A percentile compares a stretch with the other conserved stretches of the same genome.
phyloP scores from a whole-genome alignment of 2,329 filamentous ascomycete genomes.

The Fusarium buxicola region DNA sequence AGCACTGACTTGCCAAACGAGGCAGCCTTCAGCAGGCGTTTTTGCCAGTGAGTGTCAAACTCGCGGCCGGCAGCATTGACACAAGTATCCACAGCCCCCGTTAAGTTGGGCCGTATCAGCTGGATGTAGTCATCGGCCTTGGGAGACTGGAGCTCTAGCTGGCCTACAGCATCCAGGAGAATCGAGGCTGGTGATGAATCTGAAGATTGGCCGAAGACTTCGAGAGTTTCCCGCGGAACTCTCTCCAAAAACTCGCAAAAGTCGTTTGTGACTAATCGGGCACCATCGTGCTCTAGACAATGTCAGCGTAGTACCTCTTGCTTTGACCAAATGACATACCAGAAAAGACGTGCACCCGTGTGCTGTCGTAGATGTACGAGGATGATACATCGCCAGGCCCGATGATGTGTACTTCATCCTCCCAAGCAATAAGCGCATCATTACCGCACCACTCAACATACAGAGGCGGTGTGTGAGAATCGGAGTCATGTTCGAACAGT shows the following conservation, averaged over 20 bases:
- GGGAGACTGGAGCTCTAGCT: conserved; percentile 92
- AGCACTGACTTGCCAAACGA: conserved; percentile 98
- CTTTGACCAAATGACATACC: conserved; percentile 59
- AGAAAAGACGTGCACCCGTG: conserved; percentile 86
- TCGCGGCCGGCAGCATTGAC: conserved; percentile 94
- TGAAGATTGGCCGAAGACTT: conserved; percentile 89
- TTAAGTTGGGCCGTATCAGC: conserved; percentile 86
- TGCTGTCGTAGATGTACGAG: conserved; percentile 89
- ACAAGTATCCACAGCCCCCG: conserved; percentile 93
- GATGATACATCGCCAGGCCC: conserved; percentile 82
- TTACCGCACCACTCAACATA: conserved; percentile 97
- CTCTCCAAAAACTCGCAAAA: conserved; percentile 98
- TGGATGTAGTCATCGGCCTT: conserved; percentile 99
- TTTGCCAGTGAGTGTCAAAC: conserved; percentile 92
- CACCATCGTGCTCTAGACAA: conserved; percentile 77
- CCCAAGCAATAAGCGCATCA: conserved; percentile 95
- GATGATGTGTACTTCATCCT: conserved; percentile 95
- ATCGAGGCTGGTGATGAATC: conserved; percentile 91
- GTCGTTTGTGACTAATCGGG: conserved; percentile 89
- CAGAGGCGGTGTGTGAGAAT: conserved; percentile 84
- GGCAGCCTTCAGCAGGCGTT: conserved; percentile 92
- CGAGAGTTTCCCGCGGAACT: conserved; percentile 85
- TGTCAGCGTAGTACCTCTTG: conserved; percentile 16
- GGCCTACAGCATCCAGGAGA: conserved; percentile 90
- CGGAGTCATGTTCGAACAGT: conserved; percentile 90